phyloP scores from a whole-genome alignment of 805 yeast genomes.

The Nematodospora valgi region DNA sequence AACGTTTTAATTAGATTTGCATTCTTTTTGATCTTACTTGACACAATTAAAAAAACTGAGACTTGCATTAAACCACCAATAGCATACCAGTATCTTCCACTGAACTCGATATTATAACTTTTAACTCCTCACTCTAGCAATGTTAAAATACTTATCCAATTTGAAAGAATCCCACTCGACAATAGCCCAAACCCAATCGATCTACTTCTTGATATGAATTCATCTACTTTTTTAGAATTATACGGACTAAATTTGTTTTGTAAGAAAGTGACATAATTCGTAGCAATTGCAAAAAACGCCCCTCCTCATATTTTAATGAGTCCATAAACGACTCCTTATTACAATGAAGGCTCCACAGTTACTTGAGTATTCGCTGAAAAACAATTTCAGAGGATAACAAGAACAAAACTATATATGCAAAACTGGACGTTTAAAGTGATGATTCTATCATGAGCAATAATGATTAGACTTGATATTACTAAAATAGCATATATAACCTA shows the following conservation, averaged over 20 bases:
- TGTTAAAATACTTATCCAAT: constrained; percentile 28
- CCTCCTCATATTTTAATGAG: constrained; percentile 15
- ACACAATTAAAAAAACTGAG: constrained; percentile 32
- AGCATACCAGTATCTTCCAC: constrained; percentile 23
- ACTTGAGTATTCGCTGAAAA: neutral
- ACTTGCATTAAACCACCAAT: constrained; percentile 25
- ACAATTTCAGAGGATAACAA: too few species aligned
- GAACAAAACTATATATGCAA: too few species aligned
- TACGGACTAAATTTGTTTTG: constrained; percentile 13
- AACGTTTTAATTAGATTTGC: constrained; percentile 34
- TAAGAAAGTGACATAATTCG: constrained; percentile 13
- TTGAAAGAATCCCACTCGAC: constrained; percentile 17
- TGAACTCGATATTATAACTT: constrained; percentile 18
- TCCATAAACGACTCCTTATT: constrained; percentile 17
- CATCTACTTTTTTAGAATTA: constrained; percentile 15
- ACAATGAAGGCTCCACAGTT: constrained; percentile 13
- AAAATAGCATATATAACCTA: too few species aligned
- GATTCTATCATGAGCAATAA: too few species aligned
- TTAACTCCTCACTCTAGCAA: constrained; percentile 20
- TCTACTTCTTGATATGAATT: constrained; percentile 16
- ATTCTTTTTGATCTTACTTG: constrained; percentile 28
- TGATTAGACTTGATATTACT: too few species aligned
- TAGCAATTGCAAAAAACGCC: constrained; percentile 15
- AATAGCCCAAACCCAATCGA: constrained; percentile 17
- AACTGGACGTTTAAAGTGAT: too few species aligned